A percentile compares a stretch with the other conserved stretches of the same genome.
phyloP scores from a whole-genome alignment of 139 green algal genomes.

The Penium margaritaceum region DNA sequence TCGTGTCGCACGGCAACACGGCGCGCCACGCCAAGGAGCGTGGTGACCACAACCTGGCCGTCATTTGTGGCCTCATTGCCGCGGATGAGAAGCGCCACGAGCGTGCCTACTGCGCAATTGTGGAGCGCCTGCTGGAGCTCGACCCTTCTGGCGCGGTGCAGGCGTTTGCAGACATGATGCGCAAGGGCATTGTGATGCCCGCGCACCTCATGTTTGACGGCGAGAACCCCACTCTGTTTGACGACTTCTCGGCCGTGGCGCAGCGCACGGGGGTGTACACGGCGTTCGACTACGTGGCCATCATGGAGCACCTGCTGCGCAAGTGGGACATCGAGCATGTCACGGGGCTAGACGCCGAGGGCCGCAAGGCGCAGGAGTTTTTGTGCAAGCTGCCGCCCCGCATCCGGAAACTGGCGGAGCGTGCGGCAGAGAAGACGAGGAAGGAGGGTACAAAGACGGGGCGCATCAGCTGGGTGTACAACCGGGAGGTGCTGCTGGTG shows the following conservation, averaged over 20 bases:
- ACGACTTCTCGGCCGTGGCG: slow-evolving; percentile 88
- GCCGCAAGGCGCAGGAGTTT: slow-evolving; percentile 50
- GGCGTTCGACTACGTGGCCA: slow-evolving; percentile 80
- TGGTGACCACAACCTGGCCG: slow-evolving; percentile 77
- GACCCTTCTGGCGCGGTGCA: slow-evolving; percentile 82
- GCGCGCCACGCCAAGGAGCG: slow-evolving; percentile 74
- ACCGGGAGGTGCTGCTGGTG: slow-evolving; percentile 63
- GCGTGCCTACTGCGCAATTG: slow-evolving; percentile 80
- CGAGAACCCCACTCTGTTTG: slow-evolving; percentile 59
- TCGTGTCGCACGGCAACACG: slow-evolving; percentile 94
- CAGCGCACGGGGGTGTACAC: slow-evolving; percentile 73
- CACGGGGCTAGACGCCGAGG: slow-evolving; percentile 59
- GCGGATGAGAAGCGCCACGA: slow-evolving; percentile 93
- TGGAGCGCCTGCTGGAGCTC: slow-evolving; percentile 78
- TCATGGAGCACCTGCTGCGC: slow-evolving; percentile 86
- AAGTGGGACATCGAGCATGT: slow-evolving; percentile 67
- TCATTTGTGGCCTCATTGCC: slow-evolving; percentile 84
- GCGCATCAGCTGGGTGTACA: slow-evolving; percentile 85
- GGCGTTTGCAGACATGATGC: slow-evolving; percentile 96
- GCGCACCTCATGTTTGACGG: slow-evolving; percentile 92
- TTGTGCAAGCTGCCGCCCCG: slow-evolving; percentile 65
- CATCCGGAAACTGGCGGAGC: slow-evolving; percentile 79
- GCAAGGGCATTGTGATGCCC: slow-evolving; percentile 97
- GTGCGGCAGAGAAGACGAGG: slow-evolving; percentile 58
- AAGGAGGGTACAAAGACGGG: slow-evolving; percentile 51